These are phyloP conservation scores for Elaeis guineensis DNA, from an alignment of 176 grass and related monocot species.

Conservation along the genomic window DNA sequence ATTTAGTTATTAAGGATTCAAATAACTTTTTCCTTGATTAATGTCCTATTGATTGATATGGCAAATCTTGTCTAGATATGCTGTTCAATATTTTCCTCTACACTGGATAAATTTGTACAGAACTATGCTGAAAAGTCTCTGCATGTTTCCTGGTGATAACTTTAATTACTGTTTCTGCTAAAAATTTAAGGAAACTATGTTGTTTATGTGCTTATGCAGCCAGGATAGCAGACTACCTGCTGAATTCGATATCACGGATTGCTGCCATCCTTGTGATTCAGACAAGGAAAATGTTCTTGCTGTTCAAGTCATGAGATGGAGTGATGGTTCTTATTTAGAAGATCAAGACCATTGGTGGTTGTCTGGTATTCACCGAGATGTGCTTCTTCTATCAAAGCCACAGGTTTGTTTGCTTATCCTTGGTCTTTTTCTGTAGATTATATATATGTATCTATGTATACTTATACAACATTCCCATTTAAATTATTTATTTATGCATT, in stretches of 20 bases:
- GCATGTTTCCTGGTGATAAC: too few species aligned
- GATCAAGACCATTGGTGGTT: slow-evolving; percentile 98
- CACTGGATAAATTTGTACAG: too few species aligned
- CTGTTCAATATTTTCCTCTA: too few species aligned
- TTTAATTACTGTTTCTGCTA: too few species aligned
- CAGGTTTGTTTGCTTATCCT: slow-evolving; percentile 40
- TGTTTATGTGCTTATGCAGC: slow-evolving; percentile 42
- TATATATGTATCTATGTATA: not conserved
- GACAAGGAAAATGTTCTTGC: slow-evolving; percentile 77
- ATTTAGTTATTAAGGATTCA: too few species aligned
- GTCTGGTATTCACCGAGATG: slow-evolving; percentile 95
- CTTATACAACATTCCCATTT: not conserved
- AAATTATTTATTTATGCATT: too few species aligned
- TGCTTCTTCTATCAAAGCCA: slow-evolving; percentile 83
- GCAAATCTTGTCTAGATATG: too few species aligned
- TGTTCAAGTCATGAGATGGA: slow-evolving; percentile 97
- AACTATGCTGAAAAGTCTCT: too few species aligned
- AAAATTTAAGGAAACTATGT: not conserved
- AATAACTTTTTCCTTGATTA: too few species aligned
- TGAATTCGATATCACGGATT: slow-evolving; percentile 91
- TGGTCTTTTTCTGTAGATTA: not conserved
- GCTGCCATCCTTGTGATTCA: slow-evolving; percentile 64
- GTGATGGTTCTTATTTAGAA: slow-evolving; percentile 96
- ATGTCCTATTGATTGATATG: too few species aligned
- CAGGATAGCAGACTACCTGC: slow-evolving; percentile 94